phyloP scores from a whole-genome alignment of 2,329 filamentous ascomycete species.

The Stachybotrys echinatus region DNA sequence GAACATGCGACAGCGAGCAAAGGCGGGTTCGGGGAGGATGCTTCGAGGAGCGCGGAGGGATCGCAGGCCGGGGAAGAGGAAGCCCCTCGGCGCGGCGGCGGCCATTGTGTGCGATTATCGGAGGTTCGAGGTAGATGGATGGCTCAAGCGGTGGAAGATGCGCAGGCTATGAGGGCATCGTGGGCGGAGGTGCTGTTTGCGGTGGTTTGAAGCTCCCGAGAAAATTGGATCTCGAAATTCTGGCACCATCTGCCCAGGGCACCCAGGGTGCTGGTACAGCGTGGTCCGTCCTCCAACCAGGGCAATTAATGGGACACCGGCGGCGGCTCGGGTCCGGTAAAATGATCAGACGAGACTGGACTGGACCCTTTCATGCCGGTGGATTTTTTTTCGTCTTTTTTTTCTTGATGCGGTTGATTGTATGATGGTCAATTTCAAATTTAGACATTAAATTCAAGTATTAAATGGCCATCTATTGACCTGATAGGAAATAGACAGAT shows the following conservation, averaged over 20 bases:
- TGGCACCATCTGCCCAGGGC: too few species aligned
- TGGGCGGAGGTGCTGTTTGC: not conserved
- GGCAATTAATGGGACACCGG: too few species aligned
- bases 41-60: constrained; percentile 11
- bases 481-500: not conserved
- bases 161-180: not conserved
- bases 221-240: too few species aligned
- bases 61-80: constrained; percentile 20
- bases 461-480: too few species aligned
- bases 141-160: too few species aligned
- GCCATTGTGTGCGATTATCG: constrained; percentile 17
- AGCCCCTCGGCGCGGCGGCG: constrained; percentile 20
- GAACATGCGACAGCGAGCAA: constrained; percentile 20
- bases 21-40: constrained; percentile 13
- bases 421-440: too few species aligned
- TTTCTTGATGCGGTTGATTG: too few species aligned
- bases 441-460: too few species aligned
- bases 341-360: not conserved
- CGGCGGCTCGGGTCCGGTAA: not conserved
- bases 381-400: too few species aligned
- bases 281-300: too few species aligned
- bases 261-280: too few species aligned
- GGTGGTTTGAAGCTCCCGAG: not conserved
- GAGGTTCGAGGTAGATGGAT: too few species aligned
- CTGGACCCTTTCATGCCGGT: not conserved